These are phyloP conservation scores for Mimosa bimucronata DNA, from an alignment of 306 rosid genomes.

Conservation along the genomic window DNA sequence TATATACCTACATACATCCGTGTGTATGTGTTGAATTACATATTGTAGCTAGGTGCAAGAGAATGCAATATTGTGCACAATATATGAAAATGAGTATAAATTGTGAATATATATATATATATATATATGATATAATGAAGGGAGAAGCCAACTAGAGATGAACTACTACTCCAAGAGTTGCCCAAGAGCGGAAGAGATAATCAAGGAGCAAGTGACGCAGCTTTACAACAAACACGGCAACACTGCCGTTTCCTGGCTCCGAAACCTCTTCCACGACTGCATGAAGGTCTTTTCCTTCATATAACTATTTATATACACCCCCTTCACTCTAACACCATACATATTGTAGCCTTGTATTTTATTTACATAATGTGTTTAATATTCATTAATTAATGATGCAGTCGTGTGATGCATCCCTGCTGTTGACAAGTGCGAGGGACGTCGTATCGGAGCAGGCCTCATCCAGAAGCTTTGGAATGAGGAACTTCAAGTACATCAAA, in stretches of 20 bases:
- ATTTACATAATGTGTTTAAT: no score
- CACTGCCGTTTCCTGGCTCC: conserved; percentile 83
- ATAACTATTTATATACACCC: no score
- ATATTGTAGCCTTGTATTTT: no score
- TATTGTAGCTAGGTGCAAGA: neutral
- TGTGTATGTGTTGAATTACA: neutral
- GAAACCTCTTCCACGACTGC: conserved; percentile 97
- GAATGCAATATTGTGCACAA: neutral
- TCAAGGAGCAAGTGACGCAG: conserved; percentile 63
- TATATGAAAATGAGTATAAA: neutral
- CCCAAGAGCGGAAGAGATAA: conserved; percentile 82
- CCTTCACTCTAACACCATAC: no score
- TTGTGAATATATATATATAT: neutral
- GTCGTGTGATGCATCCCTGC: conserved; percentile 89
- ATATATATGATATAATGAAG: no score
- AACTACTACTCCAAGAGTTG: conserved; percentile 69
- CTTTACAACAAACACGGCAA: conserved; percentile 78
- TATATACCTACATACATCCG: neutral
- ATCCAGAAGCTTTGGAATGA: conserved; percentile 75
- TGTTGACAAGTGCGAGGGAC: conserved; percentile 47
- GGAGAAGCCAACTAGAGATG: conserved; percentile 62
- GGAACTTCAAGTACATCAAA: conserved; percentile 75
- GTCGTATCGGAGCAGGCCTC: conserved; percentile 70
- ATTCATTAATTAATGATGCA: conserved; percentile 6
- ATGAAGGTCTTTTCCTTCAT: conserved; percentile 51